Conservation (phyloP, 176 grass and related monocot species). For the Oryza coarctata region DNA sequence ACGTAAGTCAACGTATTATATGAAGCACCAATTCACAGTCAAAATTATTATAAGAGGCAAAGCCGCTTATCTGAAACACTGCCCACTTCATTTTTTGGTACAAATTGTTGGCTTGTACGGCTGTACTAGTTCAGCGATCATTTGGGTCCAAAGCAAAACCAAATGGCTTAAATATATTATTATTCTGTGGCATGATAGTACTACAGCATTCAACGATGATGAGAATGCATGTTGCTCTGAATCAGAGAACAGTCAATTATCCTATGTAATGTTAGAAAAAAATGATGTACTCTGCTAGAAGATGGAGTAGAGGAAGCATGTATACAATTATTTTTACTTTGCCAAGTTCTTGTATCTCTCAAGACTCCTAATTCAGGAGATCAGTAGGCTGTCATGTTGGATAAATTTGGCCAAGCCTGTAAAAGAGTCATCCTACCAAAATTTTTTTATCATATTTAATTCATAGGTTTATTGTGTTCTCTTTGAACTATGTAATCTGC, state of each 20-base stretch:
- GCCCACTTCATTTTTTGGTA: neutral
- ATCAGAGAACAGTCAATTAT: neutral
- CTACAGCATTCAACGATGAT: neutral
- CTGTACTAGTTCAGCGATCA: neutral
- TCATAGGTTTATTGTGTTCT: neutral
- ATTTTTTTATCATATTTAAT: neutral
- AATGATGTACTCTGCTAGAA: neutral
- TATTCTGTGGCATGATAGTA: neutral
- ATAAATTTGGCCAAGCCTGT: neutral
- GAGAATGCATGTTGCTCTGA: neutral
- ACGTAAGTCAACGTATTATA: neutral
- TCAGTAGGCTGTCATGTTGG: neutral
- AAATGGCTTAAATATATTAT: neutral
- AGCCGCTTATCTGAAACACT: neutral
- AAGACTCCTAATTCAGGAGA: neutral
- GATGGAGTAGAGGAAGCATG: neutral
- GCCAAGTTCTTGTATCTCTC: neutral
- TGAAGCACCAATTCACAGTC: too few relatives aligned
- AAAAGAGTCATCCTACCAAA: neutral
- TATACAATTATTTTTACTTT: neutral
- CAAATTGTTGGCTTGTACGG: neutral
- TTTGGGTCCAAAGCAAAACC: neutral
- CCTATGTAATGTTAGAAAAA: neutral
- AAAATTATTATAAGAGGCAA: neutral
- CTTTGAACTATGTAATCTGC: neutral